Base-by-base conservation (phyloP, 768 basidiomycete genomes). In the Heimioporus sp. region DNA sequence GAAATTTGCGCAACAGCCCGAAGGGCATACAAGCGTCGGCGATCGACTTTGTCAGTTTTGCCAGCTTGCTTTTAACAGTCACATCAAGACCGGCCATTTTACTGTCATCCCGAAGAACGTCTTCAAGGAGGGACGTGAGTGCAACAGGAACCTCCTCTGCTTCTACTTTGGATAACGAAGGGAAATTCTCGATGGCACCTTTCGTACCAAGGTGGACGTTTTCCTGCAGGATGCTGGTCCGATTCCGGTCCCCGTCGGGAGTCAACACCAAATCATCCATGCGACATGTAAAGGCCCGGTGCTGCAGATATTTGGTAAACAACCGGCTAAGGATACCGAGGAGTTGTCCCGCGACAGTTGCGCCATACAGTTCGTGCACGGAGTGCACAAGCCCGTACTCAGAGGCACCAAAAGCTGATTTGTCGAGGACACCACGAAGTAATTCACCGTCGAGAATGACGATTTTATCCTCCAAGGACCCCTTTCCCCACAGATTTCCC, bases 81-180 rank as follows among this genome's bases (percentile, higher is more conserved):
- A 92, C 77, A 70, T 99, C 97, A 35, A 99, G 81, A 16, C 93
- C 94, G 38, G 93, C 96, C 92, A 98, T 97, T 74, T 98, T 97
- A 61, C 78, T 85, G 61, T 98, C 97, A 65, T 98, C 95, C 40
- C 95, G 86, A 17, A 98, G 76, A 20, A 98, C 92, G 58, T 96
- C 93, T 66, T 92, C 89, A 12, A 99, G 80, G 24, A 97, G 79
- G 10, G 78, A 73, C 12, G 77, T 74, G 38, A 96, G 77, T 2
- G 80, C 75, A 6, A 68, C 57, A 8, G 81, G 76, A 44, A 85
- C 71, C n/a, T 90, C 83, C 8, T 74, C 73, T 39, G 75, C 69
- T 16, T 78, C 67, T 13, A 75, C 73, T 34, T 73, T 70, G 48
- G 65, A 74, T 30, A 93, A 77, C 0, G 91, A 90, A 4, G 90